Percentiles rank a stretch among this genome's conserved stretches.
phyloP scores from a whole-genome alignment of 768 basidiomycete genomes.

The Termitomyces sp. region DNA sequence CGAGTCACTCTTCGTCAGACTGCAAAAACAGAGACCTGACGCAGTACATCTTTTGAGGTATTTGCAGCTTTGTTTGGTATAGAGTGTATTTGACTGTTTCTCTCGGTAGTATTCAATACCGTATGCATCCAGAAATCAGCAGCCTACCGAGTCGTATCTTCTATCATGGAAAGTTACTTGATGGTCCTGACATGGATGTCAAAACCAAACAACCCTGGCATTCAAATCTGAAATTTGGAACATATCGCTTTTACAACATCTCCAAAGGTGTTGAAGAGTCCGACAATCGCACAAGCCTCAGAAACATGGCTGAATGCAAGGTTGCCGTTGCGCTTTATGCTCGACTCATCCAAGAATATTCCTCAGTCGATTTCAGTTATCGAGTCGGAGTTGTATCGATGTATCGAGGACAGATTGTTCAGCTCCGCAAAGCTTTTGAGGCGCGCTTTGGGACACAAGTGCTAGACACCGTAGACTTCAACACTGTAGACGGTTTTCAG shows the following conservation, averaged over 20 bases:
- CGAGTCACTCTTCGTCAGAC: conserved; percentile 87
- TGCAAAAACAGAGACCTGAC: conserved; percentile 75
- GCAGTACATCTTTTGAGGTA: conserved; percentile 90
- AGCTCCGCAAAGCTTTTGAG: conserved; percentile 66
- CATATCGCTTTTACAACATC: conserved; percentile 89
- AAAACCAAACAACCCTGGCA: conserved; percentile 92
- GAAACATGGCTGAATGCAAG: conserved; percentile 69
- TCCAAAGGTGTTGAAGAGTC: conserved; percentile 60
- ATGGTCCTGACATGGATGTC: conserved; percentile 83
- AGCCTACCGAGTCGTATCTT: conserved; percentile 83
- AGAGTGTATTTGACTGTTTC: neutral
- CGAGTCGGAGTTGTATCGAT: conserved; percentile 74
- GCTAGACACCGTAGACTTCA: conserved; percentile 75
- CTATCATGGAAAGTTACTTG: conserved; percentile 71
- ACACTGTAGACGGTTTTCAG: conserved; percentile 98
- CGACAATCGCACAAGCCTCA: conserved; percentile 56
- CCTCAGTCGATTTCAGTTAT: conserved; percentile 35
- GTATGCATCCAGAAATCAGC: conserved; percentile 98
- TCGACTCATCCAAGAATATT: conserved; percentile 61
- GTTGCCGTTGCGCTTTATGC: conserved; percentile 75
- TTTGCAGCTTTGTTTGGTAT: neutral
- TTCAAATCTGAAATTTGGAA: conserved; percentile 63
- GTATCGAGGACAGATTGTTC: conserved; percentile 86
- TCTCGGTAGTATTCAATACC: conserved; percentile 84
- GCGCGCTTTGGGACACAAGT: conserved; percentile 68